Base-by-base conservation (phyloP, 2,329 filamentous ascomycete species). In the Elsinoe arachidis region DNA sequence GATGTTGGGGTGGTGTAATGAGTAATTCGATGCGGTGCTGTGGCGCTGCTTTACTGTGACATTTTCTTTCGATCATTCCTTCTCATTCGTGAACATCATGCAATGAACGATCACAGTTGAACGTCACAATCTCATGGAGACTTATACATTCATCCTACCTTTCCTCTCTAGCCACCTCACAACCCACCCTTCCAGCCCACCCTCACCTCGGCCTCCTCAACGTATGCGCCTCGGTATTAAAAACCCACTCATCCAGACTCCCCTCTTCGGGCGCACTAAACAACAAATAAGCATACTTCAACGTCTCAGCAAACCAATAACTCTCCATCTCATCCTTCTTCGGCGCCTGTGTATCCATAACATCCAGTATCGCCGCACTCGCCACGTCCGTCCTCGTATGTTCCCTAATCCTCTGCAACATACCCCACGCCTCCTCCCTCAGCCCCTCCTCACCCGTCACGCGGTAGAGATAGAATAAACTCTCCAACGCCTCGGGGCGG, bases 401-500 rank as follows among this genome's bases (percentile, higher is more conserved):
- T 63, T 76, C 76, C 58, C 82, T 75, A 33, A 90, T 77, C 6
- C 80, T 78, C 56, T 79, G 68, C 67, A 89, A 90, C 86, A 90
- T 90, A 56, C 75, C 74, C 86, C 87, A 90, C 1, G 85, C 87
- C 66, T 83, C 82, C 58, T 85, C 79, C 65, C 81, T 81, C 78
- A 83, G 86, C 51, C 75, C 72, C 1, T 75, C 63, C 61, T 88
- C 81, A 23, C 86, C 87, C 0, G 86, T 90, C 59, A 88, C 76
- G 59, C 87, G 81, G 68, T 86, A 89, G 76, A 91, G 81, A 66
- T 89, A 80, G 69, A 89, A 92, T 2, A 93, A 80, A 14, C 83
- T 87, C 73, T 92, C 88, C 56, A 92, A 88, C 1, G 87, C 87
- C 71, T 92, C 87, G 19, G 87, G 87, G 6, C 85, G 79, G 46